Evolutionary conservation across 768 basidiomycete species (phyloP).

Genomic region (Mycena amicta): DNA sequence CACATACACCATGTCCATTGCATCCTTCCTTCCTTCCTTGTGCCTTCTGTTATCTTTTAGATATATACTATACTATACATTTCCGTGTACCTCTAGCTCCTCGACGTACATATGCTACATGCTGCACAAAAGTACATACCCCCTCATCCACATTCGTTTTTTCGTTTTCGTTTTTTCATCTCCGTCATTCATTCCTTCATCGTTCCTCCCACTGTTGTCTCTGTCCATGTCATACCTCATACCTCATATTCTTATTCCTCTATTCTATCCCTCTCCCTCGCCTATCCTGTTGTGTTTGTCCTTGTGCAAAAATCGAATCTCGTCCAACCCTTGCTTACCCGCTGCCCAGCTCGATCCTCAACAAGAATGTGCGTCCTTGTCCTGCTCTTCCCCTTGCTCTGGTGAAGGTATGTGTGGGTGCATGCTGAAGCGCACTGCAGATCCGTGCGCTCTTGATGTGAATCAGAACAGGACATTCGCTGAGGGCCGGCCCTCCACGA

Average conservation of each 20-base stretch:
- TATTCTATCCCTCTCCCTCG: conserved; percentile 23
- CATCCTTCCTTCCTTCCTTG: conserved; percentile 19
- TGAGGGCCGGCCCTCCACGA: too few relatives aligned
- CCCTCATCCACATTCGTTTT: conserved; percentile 14
- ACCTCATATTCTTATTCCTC: conserved; percentile 28
- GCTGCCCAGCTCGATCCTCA: conserved; percentile 58
- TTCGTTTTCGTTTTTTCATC: conserved; percentile 24
- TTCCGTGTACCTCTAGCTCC: not conserved
- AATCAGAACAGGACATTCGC: too few relatives aligned
- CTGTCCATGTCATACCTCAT: too few relatives aligned
- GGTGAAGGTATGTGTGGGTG: not conserved
- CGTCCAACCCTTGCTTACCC: not conserved
- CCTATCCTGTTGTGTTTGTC: not conserved
- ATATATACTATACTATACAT: not conserved
- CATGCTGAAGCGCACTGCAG: not conserved
- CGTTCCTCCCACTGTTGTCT: too few relatives aligned
- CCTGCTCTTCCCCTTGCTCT: not conserved
- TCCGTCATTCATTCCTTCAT: conserved; percentile 2
- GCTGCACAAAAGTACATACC: not conserved
- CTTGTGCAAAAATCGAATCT: too few relatives aligned
- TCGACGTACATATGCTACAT: not conserved
- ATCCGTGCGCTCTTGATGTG: not conserved
- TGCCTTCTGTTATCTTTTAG: conserved; percentile 2
- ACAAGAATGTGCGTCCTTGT: conserved; percentile 64
- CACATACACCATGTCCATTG: not conserved